Conservation (phyloP, 2,329 filamentous ascomycete genomes). For the Colletotrichum siamense region DNA sequence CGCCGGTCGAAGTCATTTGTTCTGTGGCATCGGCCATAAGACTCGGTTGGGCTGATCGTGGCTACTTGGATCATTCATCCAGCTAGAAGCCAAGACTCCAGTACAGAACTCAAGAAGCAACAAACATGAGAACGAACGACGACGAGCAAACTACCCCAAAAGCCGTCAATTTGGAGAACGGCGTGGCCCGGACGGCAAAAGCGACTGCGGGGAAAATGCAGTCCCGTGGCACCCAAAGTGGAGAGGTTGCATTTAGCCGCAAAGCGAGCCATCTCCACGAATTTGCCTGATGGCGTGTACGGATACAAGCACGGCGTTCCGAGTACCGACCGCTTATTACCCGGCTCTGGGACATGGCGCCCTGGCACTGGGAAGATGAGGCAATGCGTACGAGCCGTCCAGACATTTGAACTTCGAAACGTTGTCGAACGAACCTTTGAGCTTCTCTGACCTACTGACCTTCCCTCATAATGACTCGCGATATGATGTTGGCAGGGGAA, state of each 20-base stretch:
- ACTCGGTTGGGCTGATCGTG: background rate
- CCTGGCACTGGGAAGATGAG: background rate
- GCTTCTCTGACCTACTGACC: background rate
- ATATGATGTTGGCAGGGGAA: background rate
- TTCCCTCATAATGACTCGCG: background rate
- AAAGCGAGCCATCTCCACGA: background rate
- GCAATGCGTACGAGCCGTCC: background rate
- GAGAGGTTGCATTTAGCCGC: slow-evolving; percentile 22
- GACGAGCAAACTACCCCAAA: slow-evolving; percentile 6
- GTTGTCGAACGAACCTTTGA: background rate
- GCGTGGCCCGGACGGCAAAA: background rate
- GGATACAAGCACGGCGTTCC: background rate
- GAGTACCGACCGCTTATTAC: background rate
- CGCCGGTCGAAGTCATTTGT: background rate
- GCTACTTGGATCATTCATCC: background rate
- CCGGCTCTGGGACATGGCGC: background rate
- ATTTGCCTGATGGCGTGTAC: slow-evolving; percentile 8
- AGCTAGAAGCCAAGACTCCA: too few species aligned
- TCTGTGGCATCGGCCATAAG: background rate
- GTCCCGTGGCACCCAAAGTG: slow-evolving; percentile 8
- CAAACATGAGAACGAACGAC: background rate
- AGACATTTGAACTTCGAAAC: background rate
- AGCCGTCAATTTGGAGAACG: background rate
- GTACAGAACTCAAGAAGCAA: background rate
- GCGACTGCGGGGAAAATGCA: slow-evolving; percentile 9